These are phyloP conservation scores for Diaporthe caulivora DNA, from an alignment of 2,329 filamentous ascomycete species.

Conservation along the genomic window DNA sequence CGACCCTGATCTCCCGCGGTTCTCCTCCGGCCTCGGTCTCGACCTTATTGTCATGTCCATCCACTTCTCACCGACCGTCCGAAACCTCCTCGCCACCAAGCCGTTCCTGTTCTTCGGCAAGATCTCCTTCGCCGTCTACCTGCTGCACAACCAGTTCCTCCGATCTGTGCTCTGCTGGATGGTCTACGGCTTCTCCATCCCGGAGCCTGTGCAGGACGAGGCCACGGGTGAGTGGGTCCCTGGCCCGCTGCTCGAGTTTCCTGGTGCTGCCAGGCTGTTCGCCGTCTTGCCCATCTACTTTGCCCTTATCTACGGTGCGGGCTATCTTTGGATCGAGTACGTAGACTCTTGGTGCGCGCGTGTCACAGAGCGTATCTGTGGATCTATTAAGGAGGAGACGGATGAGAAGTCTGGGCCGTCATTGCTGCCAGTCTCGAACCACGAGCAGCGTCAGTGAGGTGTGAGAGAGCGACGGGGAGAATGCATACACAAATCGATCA, in stretches of 20 bases:
- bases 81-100: conserved; percentile 37
- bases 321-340: conserved; percentile 39
- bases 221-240: conserved; percentile 37
- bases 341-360: conserved; percentile 38
- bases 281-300: conserved; percentile 38
- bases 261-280: conserved; percentile 36
- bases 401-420: conserved; percentile 50
- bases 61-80: conserved; percentile 38
- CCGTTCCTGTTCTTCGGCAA: conserved; percentile 40
- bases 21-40: conserved; percentile 40
- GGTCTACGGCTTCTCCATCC: conserved; percentile 38
- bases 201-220: conserved; percentile 37
- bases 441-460: conserved; percentile 24
- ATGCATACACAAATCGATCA: conserved; percentile 11
- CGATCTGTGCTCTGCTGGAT: conserved; percentile 40
- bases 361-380: conserved; percentile 45
- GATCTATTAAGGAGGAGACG: conserved; percentile 47
- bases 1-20: conserved; percentile 39
- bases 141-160: conserved; percentile 41
- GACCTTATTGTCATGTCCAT: conserved; percentile 39
- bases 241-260: conserved; percentile 36
- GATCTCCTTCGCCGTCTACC: conserved; percentile 39
- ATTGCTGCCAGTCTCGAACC: conserved; percentile 42
- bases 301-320: conserved; percentile 36
- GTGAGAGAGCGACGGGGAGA: not conserved